These are phyloP conservation scores for Triticum monococcum DNA, from an alignment of 176 grass and related monocot genomes.

Conservation along the genomic window DNA sequence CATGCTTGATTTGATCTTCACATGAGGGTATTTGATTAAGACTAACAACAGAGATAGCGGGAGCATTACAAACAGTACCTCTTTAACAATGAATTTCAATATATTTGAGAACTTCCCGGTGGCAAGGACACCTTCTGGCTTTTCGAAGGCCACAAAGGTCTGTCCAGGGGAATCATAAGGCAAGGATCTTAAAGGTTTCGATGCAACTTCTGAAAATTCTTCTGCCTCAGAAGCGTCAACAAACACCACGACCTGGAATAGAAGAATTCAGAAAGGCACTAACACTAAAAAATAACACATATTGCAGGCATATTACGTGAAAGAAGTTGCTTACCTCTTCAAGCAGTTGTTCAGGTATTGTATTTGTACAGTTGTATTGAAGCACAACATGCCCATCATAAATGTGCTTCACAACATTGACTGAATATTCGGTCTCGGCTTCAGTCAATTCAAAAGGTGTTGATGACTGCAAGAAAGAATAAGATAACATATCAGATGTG, in stretches of 20 bases:
- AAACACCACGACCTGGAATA: slow-evolving; percentile 74
- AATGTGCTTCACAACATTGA: slow-evolving; percentile 95
- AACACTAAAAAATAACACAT: not conserved
- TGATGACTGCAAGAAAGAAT: slow-evolving; percentile 68
- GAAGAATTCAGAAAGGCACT: slow-evolving; percentile 21
- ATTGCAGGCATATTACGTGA: not conserved
- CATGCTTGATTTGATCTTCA: slow-evolving; percentile 3
- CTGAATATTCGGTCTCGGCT: slow-evolving; percentile 97
- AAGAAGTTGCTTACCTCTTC: slow-evolving; percentile 59
- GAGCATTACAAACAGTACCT: slow-evolving; percentile 50
- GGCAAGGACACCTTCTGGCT: slow-evolving; percentile 78
- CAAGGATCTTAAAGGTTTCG: slow-evolving; percentile 70
- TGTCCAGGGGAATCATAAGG: slow-evolving; percentile 87
- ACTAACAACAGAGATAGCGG: not conserved
- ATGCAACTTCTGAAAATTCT: slow-evolving; percentile 78
- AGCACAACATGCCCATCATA: slow-evolving; percentile 79
- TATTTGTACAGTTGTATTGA: slow-evolving; percentile 98
- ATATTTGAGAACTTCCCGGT: slow-evolving; percentile 89
- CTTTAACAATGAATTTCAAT: slow-evolving; percentile 95
- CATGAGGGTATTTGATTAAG: not conserved
- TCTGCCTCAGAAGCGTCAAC: slow-evolving; percentile 96
- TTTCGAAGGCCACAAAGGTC: slow-evolving; percentile 95
- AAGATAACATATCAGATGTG: slow-evolving; percentile 5
- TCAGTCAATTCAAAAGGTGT: slow-evolving; percentile 93
- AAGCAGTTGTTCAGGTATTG: slow-evolving; percentile 95